These are phyloP conservation scores for Neurospora sp. DNA, from an alignment of 495 filamentous ascomycete species.

Conservation along the genomic window DNA sequence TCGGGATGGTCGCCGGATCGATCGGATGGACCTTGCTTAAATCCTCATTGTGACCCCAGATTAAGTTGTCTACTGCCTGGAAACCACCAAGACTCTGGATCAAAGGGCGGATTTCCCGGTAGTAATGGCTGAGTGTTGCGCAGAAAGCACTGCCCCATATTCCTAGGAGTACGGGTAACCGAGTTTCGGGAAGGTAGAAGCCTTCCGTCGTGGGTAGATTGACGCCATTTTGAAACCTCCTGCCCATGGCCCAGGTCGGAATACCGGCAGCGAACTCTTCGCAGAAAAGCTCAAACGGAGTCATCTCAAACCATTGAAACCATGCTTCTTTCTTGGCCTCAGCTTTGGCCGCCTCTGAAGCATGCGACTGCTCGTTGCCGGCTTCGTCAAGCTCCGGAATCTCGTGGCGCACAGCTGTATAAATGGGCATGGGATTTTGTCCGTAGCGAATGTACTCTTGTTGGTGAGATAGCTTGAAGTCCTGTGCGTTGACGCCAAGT, in stretches of 20 bases:
- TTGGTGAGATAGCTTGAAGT: conserved; percentile 87
- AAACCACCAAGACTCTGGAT: conserved; percentile 66
- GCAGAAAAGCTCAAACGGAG: conserved; percentile 92
- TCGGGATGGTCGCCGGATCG: conserved; percentile 78
- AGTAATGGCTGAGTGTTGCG: conserved; percentile 89
- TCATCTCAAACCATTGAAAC: conserved; percentile 98
- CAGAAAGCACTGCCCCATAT: conserved; percentile 96
- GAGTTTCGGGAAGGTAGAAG: conserved; percentile 65
- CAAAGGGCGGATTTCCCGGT: conserved; percentile 78
- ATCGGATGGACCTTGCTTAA: conserved; percentile 86
- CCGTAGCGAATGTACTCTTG: conserved; percentile 60
- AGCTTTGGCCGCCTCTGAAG: conserved; percentile 43
- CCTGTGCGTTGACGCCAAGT: conserved; percentile 57
- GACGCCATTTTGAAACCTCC: conserved; percentile 63
- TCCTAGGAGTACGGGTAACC: conserved; percentile 73
- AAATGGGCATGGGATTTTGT: conserved; percentile 80
- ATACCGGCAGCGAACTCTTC: conserved; percentile 85
- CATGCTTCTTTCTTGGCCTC: conserved; percentile 66
- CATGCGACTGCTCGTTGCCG: conserved; percentile 32
- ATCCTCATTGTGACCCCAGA: conserved; percentile 71
- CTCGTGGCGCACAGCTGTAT: conserved; percentile 89
- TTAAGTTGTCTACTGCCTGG: conserved; percentile 68
- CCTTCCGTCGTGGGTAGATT: conserved; percentile 46
- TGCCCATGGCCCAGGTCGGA: conserved; percentile 85
- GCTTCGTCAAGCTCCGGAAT: conserved; percentile 56